Conservation (phyloP, 2,329 filamentous ascomycete species). For the Epichloe glyceriae region DNA sequence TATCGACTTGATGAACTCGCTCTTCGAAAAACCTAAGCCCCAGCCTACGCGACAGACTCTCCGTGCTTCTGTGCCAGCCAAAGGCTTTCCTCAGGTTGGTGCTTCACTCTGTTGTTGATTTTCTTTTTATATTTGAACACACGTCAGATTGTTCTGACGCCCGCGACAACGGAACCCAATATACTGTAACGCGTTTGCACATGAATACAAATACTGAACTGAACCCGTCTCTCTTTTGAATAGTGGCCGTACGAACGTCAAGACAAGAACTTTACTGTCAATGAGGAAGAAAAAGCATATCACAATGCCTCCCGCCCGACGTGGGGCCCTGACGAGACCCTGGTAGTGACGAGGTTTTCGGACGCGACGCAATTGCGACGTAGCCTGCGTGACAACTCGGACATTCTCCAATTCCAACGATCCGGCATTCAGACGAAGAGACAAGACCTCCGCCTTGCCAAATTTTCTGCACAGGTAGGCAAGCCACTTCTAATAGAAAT, state of each 20-base stretch:
- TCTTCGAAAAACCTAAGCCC: constrained; percentile 64
- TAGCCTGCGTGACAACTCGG: constrained; percentile 13
- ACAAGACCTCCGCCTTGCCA: constrained; percentile 52
- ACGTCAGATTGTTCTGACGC: constrained; percentile 13
- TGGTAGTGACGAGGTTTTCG: constrained; percentile 43
- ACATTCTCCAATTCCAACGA: constrained; percentile 21
- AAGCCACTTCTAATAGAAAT: background rate
- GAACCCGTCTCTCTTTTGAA: constrained; percentile 8
- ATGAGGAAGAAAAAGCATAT: constrained; percentile 51
- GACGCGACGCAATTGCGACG: constrained; percentile 27
- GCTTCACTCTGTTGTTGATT: constrained; percentile 22
- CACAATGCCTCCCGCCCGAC: constrained; percentile 64
- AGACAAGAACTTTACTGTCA: constrained; percentile 55
- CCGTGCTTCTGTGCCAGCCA: constrained; percentile 37
- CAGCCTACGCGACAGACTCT: constrained; percentile 43
- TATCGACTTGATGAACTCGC: constrained; percentile 91
- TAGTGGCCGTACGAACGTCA: constrained; percentile 84
- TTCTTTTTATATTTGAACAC: constrained; percentile 14
- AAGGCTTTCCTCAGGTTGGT: constrained; percentile 85
- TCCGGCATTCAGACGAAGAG: constrained; percentile 46
- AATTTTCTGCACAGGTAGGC: constrained; percentile 43
- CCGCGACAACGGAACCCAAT: background rate
- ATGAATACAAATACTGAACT: constrained; percentile 23
- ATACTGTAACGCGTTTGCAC: background rate
- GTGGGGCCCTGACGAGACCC: constrained; percentile 63